These are phyloP conservation scores for Sugiyamaella xylanicola DNA, from an alignment of 1,139 yeast genomes.

Conservation along the genomic window DNA sequence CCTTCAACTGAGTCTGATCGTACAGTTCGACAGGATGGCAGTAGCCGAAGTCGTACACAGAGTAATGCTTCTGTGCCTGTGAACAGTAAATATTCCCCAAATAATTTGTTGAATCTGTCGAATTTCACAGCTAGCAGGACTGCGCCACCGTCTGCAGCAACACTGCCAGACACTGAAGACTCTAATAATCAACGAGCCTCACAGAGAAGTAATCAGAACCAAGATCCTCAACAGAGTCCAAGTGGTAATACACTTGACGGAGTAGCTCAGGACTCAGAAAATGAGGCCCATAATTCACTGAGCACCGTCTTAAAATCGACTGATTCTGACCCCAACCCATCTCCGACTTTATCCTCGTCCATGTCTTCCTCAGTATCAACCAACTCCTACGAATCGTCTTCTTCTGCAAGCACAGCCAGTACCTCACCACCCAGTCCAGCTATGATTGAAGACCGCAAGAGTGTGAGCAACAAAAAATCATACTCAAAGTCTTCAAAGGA, in stretches of 20 bases:
- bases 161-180: no score
- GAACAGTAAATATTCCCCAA: conserved; percentile 3
- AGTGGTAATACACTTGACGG: no score
- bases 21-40: background rate
- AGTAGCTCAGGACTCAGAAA: no score
- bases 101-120: background rate
- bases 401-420: conserved; percentile 16
- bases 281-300: background rate
- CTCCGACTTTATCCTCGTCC: conserved; percentile 22
- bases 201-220: no score
- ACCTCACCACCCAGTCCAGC: conserved; percentile 22
- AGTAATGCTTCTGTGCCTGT: background rate
- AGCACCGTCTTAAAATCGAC: background rate
- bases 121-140: background rate
- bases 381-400: conserved; percentile 22
- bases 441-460: background rate
- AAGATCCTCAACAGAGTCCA: no score
- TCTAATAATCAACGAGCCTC: no score
- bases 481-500: conserved; percentile 8
- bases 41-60: background rate
- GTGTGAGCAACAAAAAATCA: background rate
- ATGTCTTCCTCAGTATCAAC: conserved; percentile 21
- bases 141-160: background rate
- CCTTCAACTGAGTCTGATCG: background rate
- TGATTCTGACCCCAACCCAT: conserved; percentile 1